Percentiles rank a stretch among this genome's conserved stretches.
phyloP scores from a whole-genome alignment of 2,329 filamentous ascomycete genomes.

The Huntiella moniliformis region DNA sequence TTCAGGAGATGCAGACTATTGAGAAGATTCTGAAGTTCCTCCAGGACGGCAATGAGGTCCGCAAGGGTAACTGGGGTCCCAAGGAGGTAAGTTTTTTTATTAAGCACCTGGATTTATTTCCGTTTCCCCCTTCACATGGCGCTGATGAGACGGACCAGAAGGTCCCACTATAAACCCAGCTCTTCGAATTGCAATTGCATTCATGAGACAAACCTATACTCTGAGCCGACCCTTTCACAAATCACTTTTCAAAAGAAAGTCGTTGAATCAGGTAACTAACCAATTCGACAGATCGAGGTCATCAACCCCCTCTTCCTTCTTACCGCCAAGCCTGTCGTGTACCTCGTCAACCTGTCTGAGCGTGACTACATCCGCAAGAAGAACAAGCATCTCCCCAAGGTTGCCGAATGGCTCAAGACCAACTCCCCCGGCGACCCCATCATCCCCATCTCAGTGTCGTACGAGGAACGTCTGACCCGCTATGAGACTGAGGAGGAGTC shows the following conservation, averaged over 20 bases:
- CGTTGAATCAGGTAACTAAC: conserved; percentile 1
- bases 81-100: conserved; percentile 64
- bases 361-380: conserved; percentile 96
- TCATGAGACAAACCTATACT: conserved; percentile 11
- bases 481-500: conserved; percentile 62
- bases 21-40: conserved; percentile 74
- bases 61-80: conserved; percentile 71
- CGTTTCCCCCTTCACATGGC: conserved; percentile 9
- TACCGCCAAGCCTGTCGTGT: conserved; percentile 91
- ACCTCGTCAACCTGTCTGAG: conserved; percentile 91
- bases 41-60: conserved; percentile 78
- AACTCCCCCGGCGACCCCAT: conserved; percentile 75
- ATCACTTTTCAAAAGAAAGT: neutral
- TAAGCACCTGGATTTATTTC: neutral
- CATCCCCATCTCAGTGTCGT: conserved; percentile 79
- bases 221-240: conserved; percentile 20
- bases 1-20: conserved; percentile 82
- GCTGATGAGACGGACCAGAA: conserved; percentile 12
- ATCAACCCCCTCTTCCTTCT: conserved; percentile 95
- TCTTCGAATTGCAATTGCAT: conserved; percentile 73
- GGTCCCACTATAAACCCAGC: conserved; percentile 70
- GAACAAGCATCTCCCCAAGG: conserved; percentile 94
- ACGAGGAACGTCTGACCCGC: conserved; percentile 76
- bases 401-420: conserved; percentile 89
- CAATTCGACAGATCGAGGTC: conserved; percentile 65